phyloP scores from a whole-genome alignment of 1,139 yeast genomes.

The Wickerhamomyces sp. region DNA sequence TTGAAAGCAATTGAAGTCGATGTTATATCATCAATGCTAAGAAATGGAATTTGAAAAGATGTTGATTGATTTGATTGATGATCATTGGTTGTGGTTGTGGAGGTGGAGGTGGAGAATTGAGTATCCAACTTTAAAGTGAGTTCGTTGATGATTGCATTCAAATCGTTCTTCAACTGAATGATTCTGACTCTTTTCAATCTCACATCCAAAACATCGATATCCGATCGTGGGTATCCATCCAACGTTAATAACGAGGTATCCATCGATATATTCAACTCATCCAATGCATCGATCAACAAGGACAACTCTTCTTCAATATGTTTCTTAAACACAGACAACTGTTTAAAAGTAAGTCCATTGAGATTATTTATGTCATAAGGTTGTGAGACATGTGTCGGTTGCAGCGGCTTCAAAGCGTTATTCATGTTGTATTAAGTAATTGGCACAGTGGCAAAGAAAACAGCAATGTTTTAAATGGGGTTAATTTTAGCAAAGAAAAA shows the following conservation, averaged over 20 bases:
- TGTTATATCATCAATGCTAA: constrained; percentile 44
- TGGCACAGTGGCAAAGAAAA: no score
- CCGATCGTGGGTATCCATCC: constrained; percentile 85
- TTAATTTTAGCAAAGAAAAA: no score
- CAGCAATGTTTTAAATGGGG: no score
- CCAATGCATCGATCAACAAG: constrained; percentile 8
- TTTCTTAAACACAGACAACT: constrained; percentile 7
- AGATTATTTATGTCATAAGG: neutral
- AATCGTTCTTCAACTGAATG: constrained; percentile 66
- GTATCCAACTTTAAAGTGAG: constrained; percentile 42
- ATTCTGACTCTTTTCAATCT: constrained; percentile 60
- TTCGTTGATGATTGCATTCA: constrained; percentile 41
- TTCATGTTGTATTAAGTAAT: no score
- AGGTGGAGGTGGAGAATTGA: constrained; percentile 29
- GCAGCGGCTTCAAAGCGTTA: neutral
- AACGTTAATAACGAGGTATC: constrained; percentile 53
- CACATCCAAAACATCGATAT: constrained; percentile 69
- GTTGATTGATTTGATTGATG: no score
- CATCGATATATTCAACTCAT: constrained; percentile 43
- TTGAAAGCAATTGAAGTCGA: constrained; percentile 42
- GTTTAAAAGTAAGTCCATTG: neutral
- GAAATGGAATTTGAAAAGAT: constrained; percentile 70
- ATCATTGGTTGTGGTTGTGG: constrained; percentile 1
- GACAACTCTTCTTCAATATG: constrained; percentile 17
- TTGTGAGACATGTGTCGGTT: neutral